Evolutionary conservation across 352 stramenopile species (phyloP), one percentile per base, ranked within the genome.

Genomic region (Globisporangium canariense): DNA sequence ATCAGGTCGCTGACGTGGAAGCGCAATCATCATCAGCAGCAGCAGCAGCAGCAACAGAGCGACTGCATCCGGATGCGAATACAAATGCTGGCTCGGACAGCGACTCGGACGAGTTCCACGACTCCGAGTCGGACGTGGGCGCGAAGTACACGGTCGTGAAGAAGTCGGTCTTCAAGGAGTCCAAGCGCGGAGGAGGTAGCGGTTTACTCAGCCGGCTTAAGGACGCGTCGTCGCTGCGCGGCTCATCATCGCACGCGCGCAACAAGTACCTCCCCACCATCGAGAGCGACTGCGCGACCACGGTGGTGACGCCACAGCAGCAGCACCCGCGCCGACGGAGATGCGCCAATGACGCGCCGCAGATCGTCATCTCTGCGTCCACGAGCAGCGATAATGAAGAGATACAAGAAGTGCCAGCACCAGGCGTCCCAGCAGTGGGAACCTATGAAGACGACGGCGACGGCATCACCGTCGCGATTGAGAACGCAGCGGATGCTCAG

Each of bases 131-230:
- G 20, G 64, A 70, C 36, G 50, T 40, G 14, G 20, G 13, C 18
- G 6, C 32, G 7, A 69, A 73, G 20, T 76, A 77, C 40, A 62
- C 72, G 16, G 47, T 91, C 30, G 80, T 91, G 18, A 83, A 78
- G 53, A 91, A 91, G 57, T 89, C 82, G 54, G 81, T 89, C 20
- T 89, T 82, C 74, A 89, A 86, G 46, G 68, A 82, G 20, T 28
- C 57, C 25, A 68, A 64, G 38, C 45, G 36, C 14, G 18, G 30
- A 9, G 74, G 74, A 2, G 59, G 64, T 10, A 73, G 74, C 2
- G 60, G 65, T 0, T 71, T 79, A n/a, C 52, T 81, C 4, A 61
- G 58, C 14, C 71, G 74, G 18, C 57, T 81, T 49, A 69, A 72
- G 30, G 71, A 76, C 49, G 73, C 55, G 9, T 64, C 68, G 6